Base-by-base conservation (phyloP, 176 grass and related monocot genomes). In the Rhynchospora pubera region DNA sequence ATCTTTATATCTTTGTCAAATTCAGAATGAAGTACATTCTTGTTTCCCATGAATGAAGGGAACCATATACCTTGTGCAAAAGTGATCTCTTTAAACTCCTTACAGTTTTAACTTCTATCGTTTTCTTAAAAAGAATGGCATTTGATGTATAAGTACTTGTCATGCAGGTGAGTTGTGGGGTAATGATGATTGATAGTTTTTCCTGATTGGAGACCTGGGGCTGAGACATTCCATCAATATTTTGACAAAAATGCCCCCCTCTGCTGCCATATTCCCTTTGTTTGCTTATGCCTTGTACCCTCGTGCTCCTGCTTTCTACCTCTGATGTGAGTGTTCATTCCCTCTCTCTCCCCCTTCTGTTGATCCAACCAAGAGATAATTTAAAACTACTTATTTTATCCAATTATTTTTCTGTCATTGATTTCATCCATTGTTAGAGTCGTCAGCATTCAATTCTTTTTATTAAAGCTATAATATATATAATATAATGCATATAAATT, bases 301-400 rank as follows among this genome's bases (percentile, higher is more conserved):
- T 87, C 85, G 90, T 94, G 91, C 91, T 45, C 39, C 71, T 52
- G 12, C 12, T 52, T 82, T 80, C 85, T 78, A 34, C 19, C 87
- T 84, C 83, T 87, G 96, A 99, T 95, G 93, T 95, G 96, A 99
- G 92, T 86, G 87, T 84, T 95, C 96, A 95, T 88, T 89, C 82
- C 82, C 81, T 13, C 34, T 57, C 58, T 73, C 57, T 18, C 46
- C 28, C 18, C 42, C 63, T 61, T 24, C 15, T 66, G 51, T 87
- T n/a, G n/a, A n/a, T 67, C 68, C 32, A 12, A 66, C 65, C 78
- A 80, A 85, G 45, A 80, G 7, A 86, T 4, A 85, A 61, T 42
- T 62, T 65, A 32, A 32, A 34, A 65, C 19, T 21, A 21, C 7
- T 61, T 61, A 7, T 51, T 51, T 39, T 39, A 39, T 39, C 3